phyloP scores from a whole-genome alignment of 2,329 filamentous ascomycete genomes.

The Cladosporium velox region DNA sequence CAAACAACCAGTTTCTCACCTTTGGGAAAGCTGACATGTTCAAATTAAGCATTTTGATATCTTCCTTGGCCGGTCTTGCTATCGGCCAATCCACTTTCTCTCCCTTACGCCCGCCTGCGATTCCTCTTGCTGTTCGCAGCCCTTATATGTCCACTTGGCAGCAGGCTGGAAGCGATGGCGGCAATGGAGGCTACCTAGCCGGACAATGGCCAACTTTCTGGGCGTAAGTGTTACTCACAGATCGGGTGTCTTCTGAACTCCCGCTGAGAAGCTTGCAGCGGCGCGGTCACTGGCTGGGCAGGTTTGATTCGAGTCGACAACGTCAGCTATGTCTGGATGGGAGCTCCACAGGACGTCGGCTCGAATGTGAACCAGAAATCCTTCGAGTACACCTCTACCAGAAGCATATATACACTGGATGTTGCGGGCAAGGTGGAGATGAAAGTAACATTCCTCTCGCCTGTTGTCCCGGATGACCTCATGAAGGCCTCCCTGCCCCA shows the following conservation, averaged over 20 bases:
- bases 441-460: conserved; percentile 69
- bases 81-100: conserved; percentile 57
- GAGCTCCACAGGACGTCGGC: conserved; percentile 48
- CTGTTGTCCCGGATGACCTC: conserved; percentile 67
- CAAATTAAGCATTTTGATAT: neutral
- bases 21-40: neutral
- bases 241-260: neutral
- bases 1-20: neutral
- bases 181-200: conserved; percentile 66
- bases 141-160: conserved; percentile 75
- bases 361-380: conserved; percentile 60
- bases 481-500: conserved; percentile 68
- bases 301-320: conserved; percentile 71
- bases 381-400: conserved; percentile 70
- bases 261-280: conserved; percentile 30
- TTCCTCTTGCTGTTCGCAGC: conserved; percentile 72
- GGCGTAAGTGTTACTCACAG: conserved; percentile 20
- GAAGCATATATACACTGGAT: conserved; percentile 68
- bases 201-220: conserved; percentile 70
- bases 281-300: conserved; percentile 63
- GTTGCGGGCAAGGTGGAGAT: conserved; percentile 62
- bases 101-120: conserved; percentile 65
- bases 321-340: conserved; percentile 66
- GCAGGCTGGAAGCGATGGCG: conserved; percentile 58
- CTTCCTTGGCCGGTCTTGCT: neutral